A percentile compares a stretch with the other conserved stretches of the same genome.
Conservation (phyloP, 2,329 filamentous ascomycete genomes). For the Clarireedia sp. region DNA sequence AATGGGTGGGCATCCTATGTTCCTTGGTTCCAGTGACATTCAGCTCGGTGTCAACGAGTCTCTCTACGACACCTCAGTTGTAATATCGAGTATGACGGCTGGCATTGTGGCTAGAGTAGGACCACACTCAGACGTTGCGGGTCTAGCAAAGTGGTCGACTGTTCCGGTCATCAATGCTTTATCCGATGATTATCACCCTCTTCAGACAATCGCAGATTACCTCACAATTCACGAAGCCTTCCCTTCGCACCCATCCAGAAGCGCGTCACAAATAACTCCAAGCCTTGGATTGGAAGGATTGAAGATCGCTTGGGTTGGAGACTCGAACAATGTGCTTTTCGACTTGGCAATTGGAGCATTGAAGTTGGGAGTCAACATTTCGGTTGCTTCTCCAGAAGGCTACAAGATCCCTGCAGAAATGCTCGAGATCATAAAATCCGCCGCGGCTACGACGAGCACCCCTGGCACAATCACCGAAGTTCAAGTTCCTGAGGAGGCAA, state of each 20-base stretch:
- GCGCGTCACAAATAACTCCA: slow-evolving; percentile 10
- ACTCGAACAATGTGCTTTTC: slow-evolving; percentile 95
- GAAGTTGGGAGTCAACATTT: slow-evolving; percentile 79
- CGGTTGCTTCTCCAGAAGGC: slow-evolving; percentile 77
- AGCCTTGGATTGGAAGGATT: slow-evolving; percentile 66
- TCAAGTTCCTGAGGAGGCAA: slow-evolving; percentile 70
- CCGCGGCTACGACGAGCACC: slow-evolving; percentile 47
- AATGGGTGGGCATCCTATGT: slow-evolving; percentile 92
- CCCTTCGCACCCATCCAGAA: slow-evolving; percentile 33
- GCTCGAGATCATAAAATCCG: slow-evolving; percentile 60
- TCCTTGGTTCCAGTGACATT: slow-evolving; percentile 90
- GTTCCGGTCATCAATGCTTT: slow-evolving; percentile 84
- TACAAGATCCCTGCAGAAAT: slow-evolving; percentile 76
- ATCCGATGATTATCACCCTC: slow-evolving; percentile 84
- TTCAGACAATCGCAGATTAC: slow-evolving; percentile 92
- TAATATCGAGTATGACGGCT: slow-evolving; percentile 90
- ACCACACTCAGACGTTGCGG: slow-evolving; percentile 65
- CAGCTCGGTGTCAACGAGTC: slow-evolving; percentile 95
- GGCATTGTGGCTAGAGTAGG: slow-evolving; percentile 76
- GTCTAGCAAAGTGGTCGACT: slow-evolving; percentile 61
- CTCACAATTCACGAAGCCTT: slow-evolving; percentile 81
- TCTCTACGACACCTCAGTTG: slow-evolving; percentile 81
- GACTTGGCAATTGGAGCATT: slow-evolving; percentile 82
- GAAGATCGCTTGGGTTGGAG: slow-evolving; percentile 93
- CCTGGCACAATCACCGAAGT: slow-evolving; percentile 68